phyloP scores from a whole-genome alignment of 1,284 basidiomycete genomes.

The Heterobasidion occidentale region DNA sequence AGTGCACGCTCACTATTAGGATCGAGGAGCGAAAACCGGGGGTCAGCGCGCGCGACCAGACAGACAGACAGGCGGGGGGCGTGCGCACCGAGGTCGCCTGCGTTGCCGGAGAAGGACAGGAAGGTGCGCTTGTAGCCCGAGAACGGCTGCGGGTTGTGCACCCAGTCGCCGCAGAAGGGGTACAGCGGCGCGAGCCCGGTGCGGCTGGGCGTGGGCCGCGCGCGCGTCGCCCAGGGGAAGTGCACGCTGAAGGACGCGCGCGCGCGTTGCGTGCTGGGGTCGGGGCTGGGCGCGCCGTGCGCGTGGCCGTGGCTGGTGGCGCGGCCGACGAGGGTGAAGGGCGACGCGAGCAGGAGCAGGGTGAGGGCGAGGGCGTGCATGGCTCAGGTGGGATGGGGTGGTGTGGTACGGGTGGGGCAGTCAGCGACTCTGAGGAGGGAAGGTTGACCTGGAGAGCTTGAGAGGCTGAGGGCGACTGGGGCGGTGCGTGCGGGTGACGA shows the following conservation, averaged over 20 bases:
- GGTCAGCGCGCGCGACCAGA: neutral
- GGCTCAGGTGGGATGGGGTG: neutral
- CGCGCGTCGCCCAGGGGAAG: neutral
- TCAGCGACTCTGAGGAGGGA: neutral
- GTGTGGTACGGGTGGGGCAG: neutral
- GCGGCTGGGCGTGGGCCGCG: neutral
- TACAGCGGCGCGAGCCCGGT: neutral
- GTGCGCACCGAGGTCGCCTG: slow-evolving; percentile 2
- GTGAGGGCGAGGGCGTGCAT: neutral
- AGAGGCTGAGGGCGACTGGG: neutral
- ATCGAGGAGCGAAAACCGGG: neutral
- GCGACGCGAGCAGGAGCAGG: neutral
- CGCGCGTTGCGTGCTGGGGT: neutral
- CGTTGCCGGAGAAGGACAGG: slow-evolving; percentile 2
- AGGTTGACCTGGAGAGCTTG: neutral
- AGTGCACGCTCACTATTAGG: slow-evolving; percentile 1
- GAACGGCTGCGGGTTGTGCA: neutral
- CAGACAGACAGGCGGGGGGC: neutral
- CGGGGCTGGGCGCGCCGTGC: too few species aligned
- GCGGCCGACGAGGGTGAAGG: neutral
- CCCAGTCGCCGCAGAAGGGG: neutral
- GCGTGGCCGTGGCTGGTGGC: neutral
- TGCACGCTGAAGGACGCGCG: neutral
- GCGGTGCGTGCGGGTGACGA: too few species aligned
- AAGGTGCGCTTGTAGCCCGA: neutral